phyloP scores from a whole-genome alignment of 2,329 filamentous ascomycete species.

The Ophiostoma piceae region DNA sequence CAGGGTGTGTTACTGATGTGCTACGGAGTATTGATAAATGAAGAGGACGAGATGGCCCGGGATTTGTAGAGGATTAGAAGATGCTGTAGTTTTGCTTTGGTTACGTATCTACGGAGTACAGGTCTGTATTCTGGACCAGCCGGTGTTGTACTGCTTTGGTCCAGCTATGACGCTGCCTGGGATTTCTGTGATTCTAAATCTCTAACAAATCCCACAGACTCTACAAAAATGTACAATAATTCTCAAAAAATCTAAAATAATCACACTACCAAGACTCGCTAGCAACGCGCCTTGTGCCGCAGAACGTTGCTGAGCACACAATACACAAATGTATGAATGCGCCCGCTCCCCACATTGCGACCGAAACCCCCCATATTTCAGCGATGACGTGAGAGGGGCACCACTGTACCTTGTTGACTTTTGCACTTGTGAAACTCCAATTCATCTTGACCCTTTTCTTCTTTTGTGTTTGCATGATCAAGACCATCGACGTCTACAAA shows the following conservation, averaged over 20 bases:
- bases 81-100: not conserved
- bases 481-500: not conserved
- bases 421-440: not conserved
- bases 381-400: conserved; percentile 16
- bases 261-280: not conserved
- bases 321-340: conserved; percentile 6
- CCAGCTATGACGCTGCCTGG: not conserved
- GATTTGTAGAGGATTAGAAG: not conserved
- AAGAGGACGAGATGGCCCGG: not conserved
- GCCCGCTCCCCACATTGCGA: conserved; percentile 12
- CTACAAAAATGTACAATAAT: not conserved
- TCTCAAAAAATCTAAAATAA: not conserved
- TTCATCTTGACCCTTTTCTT: not conserved
- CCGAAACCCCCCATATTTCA: conserved; percentile 11
- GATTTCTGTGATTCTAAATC: not conserved
- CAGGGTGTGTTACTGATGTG: not conserved
- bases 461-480: not conserved
- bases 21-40: conserved; percentile 4
- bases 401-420: not conserved
- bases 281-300: not conserved
- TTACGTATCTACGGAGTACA: not conserved
- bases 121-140: not conserved
- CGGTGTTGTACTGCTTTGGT: not conserved
- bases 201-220: not conserved
- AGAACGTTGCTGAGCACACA: conserved; percentile 9